These are phyloP conservation scores for Fusarium heterosporum DNA, from an alignment of 2,329 filamentous ascomycete species.

Conservation along the genomic window DNA sequence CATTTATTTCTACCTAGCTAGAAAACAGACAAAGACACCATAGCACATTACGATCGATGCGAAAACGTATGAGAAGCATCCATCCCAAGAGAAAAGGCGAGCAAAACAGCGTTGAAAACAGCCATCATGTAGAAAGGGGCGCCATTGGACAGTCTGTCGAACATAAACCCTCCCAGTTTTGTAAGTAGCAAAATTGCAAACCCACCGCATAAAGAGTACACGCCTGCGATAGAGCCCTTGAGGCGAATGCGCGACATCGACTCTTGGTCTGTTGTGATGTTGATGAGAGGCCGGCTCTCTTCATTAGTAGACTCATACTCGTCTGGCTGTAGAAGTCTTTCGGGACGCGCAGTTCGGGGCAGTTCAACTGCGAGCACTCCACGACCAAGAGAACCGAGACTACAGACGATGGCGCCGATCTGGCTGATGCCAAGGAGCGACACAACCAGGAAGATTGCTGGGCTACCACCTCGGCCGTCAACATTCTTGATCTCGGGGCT, in stretches of 20 bases:
- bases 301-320: slow-evolving; percentile 57
- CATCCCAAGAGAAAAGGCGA: slow-evolving; percentile 66
- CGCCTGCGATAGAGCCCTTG: slow-evolving; percentile 93
- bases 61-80: slow-evolving; percentile 59
- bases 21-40: not conserved
- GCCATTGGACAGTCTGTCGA: slow-evolving; percentile 78
- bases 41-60: slow-evolving; percentile 22
- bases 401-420: slow-evolving; percentile 96
- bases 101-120: slow-evolving; percentile 80
- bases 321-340: slow-evolving; percentile 49
- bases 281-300: slow-evolving; percentile 54
- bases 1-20: slow-evolving; percentile 32
- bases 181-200: slow-evolving; percentile 91
- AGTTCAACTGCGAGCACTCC: slow-evolving; percentile 74
- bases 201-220: slow-evolving; percentile 92
- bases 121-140: slow-evolving; percentile 97
- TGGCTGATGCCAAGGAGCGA: slow-evolving; percentile 89
- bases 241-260: slow-evolving; percentile 67
- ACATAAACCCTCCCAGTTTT: slow-evolving; percentile 88
- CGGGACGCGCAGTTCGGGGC: slow-evolving; percentile 40
- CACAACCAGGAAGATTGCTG: slow-evolving; percentile 79
- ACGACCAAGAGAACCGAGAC: slow-evolving; percentile 85
- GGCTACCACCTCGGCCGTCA: slow-evolving; percentile 73
- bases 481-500: slow-evolving; percentile 79
- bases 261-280: slow-evolving; percentile 47